phyloP scores from a whole-genome alignment of 2,329 filamentous ascomycete species.

The Emergomyces africanus region DNA sequence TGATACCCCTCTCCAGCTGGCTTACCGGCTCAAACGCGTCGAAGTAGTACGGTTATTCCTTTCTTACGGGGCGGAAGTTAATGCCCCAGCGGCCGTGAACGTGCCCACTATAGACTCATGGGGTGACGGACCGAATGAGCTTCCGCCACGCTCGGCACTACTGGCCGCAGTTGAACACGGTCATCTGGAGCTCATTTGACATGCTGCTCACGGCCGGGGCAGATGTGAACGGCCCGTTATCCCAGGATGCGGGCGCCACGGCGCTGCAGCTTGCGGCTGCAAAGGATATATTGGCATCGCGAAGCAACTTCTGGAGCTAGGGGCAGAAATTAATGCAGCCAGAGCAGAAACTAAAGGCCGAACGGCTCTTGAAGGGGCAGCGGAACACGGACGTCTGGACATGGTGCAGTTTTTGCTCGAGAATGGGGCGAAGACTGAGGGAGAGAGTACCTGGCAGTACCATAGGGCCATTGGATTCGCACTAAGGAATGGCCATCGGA shows the following conservation, averaged over 20 bases:
- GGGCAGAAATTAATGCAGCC: constrained; percentile 14
- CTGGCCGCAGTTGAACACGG: background rate
- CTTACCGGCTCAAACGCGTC: background rate
- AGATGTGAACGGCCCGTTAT: constrained; percentile 7
- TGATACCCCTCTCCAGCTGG: background rate
- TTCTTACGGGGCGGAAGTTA: constrained; percentile 10
- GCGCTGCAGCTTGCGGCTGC: constrained; percentile 18
- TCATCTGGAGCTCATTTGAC: constrained; percentile 1
- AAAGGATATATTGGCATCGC: constrained; percentile 15
- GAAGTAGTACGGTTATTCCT: constrained; percentile 11
- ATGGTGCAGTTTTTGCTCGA: constrained; percentile 18
- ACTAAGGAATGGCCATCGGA: constrained; percentile 8
- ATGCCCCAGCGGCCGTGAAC: constrained; percentile 5
- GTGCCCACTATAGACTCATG: background rate
- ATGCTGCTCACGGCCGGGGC: constrained; percentile 2
- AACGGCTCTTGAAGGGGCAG: constrained; percentile 18
- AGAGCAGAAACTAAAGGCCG: constrained; percentile 11
- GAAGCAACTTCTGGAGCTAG: constrained; percentile 10
- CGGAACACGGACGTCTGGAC: constrained; percentile 19
- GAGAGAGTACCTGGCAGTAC: constrained; percentile 7
- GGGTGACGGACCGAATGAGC: background rate
- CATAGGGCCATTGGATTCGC: constrained; percentile 10
- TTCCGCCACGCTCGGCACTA: background rate
- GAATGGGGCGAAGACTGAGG: constrained; percentile 9
- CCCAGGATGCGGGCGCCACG: constrained; percentile 12